These are phyloP conservation scores for Cercospora sp. DNA, from an alignment of 2,329 filamentous ascomycete genomes.

Conservation along the genomic window DNA sequence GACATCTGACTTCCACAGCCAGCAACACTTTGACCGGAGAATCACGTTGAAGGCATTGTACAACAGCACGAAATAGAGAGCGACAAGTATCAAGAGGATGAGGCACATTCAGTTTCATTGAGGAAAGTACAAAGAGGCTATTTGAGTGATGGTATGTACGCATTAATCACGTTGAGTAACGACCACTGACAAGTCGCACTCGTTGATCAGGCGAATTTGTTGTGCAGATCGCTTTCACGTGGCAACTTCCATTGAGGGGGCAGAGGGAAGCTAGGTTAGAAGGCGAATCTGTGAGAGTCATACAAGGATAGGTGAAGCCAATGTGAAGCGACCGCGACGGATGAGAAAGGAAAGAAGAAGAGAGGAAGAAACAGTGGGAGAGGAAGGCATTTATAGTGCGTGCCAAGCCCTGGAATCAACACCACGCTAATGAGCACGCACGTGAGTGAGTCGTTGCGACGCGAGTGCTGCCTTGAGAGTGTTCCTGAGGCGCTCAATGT, in stretches of 20 bases:
- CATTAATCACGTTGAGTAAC: background rate
- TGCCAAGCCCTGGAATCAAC: background rate
- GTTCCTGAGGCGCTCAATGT: background rate
- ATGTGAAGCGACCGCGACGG: background rate
- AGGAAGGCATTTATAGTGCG: background rate
- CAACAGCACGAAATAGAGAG: background rate
- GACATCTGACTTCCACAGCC: background rate
- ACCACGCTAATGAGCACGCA: background rate
- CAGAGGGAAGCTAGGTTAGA: background rate
- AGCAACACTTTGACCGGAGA: background rate
- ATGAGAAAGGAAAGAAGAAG: background rate
- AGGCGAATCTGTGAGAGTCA: background rate
- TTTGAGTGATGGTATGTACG: background rate
- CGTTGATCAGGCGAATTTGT: background rate
- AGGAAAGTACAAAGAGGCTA: background rate
- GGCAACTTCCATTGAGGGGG: background rate
- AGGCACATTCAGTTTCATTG: background rate
- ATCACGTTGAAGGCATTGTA: background rate
- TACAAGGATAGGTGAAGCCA: background rate
- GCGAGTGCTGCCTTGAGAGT: background rate
- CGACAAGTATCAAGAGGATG: background rate
- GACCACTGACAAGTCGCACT: background rate
- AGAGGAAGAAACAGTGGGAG: background rate
- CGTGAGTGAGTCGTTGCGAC: background rate
- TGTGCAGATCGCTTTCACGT: background rate